Evolutionary conservation across 1,284 basidiomycete species (phyloP).

Genomic region (Abortiporus biennis): DNA sequence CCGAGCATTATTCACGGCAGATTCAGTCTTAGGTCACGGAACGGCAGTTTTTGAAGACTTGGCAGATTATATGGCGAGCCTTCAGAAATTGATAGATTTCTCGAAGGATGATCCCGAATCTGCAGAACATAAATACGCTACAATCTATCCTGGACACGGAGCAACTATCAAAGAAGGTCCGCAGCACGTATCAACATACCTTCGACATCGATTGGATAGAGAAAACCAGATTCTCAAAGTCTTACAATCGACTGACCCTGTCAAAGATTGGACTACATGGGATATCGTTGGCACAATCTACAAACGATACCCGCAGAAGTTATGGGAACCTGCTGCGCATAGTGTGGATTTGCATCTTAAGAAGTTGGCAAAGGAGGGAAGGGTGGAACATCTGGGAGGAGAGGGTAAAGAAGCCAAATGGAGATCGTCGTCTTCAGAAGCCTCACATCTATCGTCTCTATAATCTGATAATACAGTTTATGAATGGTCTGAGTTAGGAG

Average conservation of each 20-base stretch:
- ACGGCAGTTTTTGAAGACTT: constrained; percentile 91
- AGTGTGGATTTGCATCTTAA: constrained; percentile 69
- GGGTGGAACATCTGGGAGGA: constrained; percentile 42
- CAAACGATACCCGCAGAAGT: constrained; percentile 58
- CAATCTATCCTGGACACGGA: constrained; percentile 86
- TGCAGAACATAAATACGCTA: constrained; percentile 29
- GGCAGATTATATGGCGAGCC: constrained; percentile 60
- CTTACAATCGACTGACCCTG: constrained; percentile 34
- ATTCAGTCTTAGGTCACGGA: constrained; percentile 88
- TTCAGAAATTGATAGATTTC: constrained; percentile 57
- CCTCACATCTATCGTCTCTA: too few species aligned
- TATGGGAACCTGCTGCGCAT: constrained; percentile 72
- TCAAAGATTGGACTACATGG: constrained; percentile 53
- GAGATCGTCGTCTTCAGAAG: too few species aligned
- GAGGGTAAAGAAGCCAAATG: constrained; percentile 36
- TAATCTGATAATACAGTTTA: too few species aligned
- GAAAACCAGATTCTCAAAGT: constrained; percentile 75
- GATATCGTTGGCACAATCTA: constrained; percentile 63
- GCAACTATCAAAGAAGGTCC: constrained; percentile 61
- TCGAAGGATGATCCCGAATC: constrained; percentile 10
- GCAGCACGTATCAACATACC: constrained; percentile 65
- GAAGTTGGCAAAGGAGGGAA: constrained; percentile 68
- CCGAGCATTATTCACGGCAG: constrained; percentile 78
- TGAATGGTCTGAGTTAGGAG: too few species aligned
- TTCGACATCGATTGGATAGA: constrained; percentile 76